These are phyloP conservation scores for Neodidymelliopsis sp. DNA, from an alignment of 2,329 filamentous ascomycete species.

Conservation along the genomic window DNA sequence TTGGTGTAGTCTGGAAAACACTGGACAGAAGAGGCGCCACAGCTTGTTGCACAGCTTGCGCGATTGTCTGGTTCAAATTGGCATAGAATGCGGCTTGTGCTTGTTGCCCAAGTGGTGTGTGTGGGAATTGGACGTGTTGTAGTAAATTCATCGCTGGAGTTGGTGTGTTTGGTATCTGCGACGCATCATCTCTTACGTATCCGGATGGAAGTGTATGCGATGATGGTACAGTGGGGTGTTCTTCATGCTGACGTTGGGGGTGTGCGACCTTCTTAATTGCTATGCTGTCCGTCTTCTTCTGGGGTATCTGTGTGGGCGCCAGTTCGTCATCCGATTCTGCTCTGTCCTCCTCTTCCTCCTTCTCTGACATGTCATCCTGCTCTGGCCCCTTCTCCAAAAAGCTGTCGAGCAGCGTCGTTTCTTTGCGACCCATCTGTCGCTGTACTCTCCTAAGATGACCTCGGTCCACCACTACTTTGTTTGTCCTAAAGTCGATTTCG, in stretches of 20 bases:
- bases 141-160: conserved; percentile 29
- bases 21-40: conserved; percentile 31
- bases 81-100: conserved; percentile 37
- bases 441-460: conserved; percentile 75
- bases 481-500: conserved; percentile 85
- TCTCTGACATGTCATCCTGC: conserved; percentile 49
- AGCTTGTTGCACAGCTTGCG: conserved; percentile 35
- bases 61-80: conserved; percentile 32
- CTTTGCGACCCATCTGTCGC: conserved; percentile 33
- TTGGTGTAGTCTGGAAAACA: conserved; percentile 21
- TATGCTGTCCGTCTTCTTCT: conserved; percentile 10
- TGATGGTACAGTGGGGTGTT: background rate
- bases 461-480: conserved; percentile 86
- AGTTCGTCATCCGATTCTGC: conserved; percentile 40
- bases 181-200: conserved; percentile 1
- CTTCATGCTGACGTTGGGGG: background rate
- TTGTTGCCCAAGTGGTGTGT: conserved; percentile 40
- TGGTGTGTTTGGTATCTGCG: conserved; percentile 23
- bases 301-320: conserved; percentile 30
- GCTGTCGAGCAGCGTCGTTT: conserved; percentile 31
- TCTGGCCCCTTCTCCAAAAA: conserved; percentile 41
- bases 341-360: conserved; percentile 25
- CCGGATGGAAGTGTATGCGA: too few species aligned
- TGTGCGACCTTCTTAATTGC: background rate
- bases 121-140: conserved; percentile 37